Conservation (phyloP, 179 eudicot species). For the Pouteria campechiana region DNA sequence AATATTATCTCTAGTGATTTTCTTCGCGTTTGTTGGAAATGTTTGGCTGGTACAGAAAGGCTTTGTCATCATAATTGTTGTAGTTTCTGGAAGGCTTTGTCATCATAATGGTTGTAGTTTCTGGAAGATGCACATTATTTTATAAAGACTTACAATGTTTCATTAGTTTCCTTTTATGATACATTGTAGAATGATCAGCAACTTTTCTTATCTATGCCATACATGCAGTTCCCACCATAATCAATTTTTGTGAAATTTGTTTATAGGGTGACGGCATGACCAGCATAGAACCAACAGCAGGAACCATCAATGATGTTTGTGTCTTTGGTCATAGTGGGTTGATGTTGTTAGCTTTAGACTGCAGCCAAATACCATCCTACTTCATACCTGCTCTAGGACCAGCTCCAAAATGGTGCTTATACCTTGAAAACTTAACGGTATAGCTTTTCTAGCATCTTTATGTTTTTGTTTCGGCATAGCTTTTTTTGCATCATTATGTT, state of each 20-base stretch:
- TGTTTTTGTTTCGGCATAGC: not conserved
- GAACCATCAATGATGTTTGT: conserved; percentile 78
- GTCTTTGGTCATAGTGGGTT: conserved; percentile 70
- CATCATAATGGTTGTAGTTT: no score
- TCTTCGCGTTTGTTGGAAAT: no score
- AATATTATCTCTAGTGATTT: no score
- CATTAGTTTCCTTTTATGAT: not conserved
- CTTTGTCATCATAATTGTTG: no score
- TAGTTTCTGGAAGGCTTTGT: no score
- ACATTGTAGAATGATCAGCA: not conserved
- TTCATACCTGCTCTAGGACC: conserved; percentile 92
- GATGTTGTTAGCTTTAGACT: conserved; percentile 76
- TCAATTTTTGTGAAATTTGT: no score
- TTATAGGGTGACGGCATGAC: conserved; percentile 99
- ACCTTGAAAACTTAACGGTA: conserved; percentile 81
- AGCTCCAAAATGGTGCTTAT: conserved; percentile 96
- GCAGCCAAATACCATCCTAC: conserved; percentile 75
- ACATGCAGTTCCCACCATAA: no score
- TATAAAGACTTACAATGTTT: not conserved
- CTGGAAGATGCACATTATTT: no score
- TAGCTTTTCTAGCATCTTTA: not conserved
- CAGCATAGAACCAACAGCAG: conserved; percentile 88
- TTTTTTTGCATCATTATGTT: not conserved
- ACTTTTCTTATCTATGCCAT: no score
- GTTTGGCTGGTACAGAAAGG: no score